Evolutionary conservation across 192 early-diverging fungal species (phyloP), one percentile per base, ranked within the genome.

Genomic region (Coemansia sp.): DNA sequence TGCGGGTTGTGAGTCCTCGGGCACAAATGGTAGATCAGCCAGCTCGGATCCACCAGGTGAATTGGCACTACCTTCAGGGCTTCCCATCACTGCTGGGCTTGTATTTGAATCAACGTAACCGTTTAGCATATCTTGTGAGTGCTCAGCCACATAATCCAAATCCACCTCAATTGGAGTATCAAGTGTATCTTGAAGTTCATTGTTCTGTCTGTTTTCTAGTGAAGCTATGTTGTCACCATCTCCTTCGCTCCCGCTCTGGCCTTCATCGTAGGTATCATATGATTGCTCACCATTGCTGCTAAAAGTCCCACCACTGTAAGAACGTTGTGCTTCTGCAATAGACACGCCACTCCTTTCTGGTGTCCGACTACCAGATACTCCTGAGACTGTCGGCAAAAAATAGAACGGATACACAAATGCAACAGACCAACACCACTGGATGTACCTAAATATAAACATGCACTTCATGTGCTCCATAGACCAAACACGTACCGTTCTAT

Each of bases 381-480:
- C 12, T 44, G 38, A 14, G 38, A 16, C 38, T 16, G 18, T 32
- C 4, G 71, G 71, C 41, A 48, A 44, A 28, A 79, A 73, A 49
- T 60, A 73, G n/a, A 67, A 70, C 0, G 76, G 71, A 51, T 79
- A 73, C 7, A 79, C 71, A 48, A 79, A 73, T 3, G n/a, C 34
- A 21, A 62, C 71, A 0, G 67, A 60, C 76, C 76, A 79, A 58
- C 76, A 73, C 63, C 64, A 73, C 44, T 79, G 67, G 2, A 14
- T 25, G 22, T 67, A 53, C 22, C 10, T 34, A 58, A 66, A 73
- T 6, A 47, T 50, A 27, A 72, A 79, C 14, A 67, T 22, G 16
- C n/a, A 49, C 25, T 57, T 21, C 14, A 54, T 55, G 22, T 10
- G 38, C 14, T 53, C 18, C 51, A 67, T 48, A 4, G 70, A 67